A percentile compares a stretch with the other conserved stretches of the same genome.
These are phyloP conservation scores for Yarrowia yakushimensis DNA, from an alignment of 805 yeast genomes.

Conservation along the genomic window DNA sequence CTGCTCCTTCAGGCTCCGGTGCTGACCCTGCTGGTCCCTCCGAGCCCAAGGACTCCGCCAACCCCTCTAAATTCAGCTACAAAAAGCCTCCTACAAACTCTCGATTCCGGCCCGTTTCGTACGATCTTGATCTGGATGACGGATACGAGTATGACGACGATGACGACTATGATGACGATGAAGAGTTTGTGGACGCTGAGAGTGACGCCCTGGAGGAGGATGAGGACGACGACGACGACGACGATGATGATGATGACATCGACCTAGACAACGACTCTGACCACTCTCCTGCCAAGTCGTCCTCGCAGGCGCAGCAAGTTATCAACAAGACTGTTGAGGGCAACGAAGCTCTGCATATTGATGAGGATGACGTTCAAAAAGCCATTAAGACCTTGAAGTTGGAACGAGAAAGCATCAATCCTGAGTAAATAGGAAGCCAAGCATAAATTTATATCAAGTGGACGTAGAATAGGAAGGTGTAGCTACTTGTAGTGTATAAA, in stretches of 20 bases:
- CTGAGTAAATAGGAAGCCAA: not conserved
- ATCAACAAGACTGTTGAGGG: constrained; percentile 10
- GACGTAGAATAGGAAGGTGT: not conserved
- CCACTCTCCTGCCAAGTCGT: not conserved
- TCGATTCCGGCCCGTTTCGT: constrained; percentile 21
- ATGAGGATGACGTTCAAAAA: not conserved
- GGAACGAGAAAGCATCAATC: constrained; percentile 14
- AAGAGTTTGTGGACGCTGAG: constrained; percentile 28
- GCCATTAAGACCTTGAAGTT: constrained; percentile 16
- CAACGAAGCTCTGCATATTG: not conserved
- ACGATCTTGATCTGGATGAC: constrained; percentile 27
- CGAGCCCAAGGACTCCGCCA: constrained; percentile 5
- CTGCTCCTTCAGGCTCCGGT: not conserved
- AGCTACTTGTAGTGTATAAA: not conserved
- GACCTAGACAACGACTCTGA: constrained; percentile 19
- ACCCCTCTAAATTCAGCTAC: constrained; percentile 10
- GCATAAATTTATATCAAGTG: not conserved
- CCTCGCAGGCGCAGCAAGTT: constrained; percentile 14
- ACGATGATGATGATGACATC: constrained; percentile 15
- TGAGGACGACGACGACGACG: constrained; percentile 22
- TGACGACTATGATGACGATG: constrained; percentile 28
- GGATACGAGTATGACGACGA: constrained; percentile 29
- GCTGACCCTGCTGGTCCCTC: constrained; percentile 11
- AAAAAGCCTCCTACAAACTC: constrained; percentile 21
- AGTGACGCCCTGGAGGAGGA: constrained; percentile 25